Evolutionary conservation across 2,329 filamentous ascomycete genomes (phyloP).

Genomic region (Pezicula radicicola): DNA sequence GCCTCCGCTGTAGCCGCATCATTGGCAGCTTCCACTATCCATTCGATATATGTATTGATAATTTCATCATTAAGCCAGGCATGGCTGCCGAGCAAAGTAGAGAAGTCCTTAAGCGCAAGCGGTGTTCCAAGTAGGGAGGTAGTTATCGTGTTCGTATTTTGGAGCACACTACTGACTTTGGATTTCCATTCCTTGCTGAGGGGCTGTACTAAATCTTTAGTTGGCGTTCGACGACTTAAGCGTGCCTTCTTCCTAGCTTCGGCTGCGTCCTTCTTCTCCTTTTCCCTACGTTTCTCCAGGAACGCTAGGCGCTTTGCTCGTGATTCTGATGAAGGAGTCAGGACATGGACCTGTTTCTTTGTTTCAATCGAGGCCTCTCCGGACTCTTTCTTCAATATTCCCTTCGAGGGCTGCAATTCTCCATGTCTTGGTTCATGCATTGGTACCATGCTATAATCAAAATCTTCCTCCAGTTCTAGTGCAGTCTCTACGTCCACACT

Average conservation of each 20-base stretch:
- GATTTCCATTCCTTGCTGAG: constrained; percentile 36
- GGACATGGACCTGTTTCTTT: neutral
- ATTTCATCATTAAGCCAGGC: constrained; percentile 77
- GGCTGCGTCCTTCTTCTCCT: constrained; percentile 12
- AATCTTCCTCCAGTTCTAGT: too few relatives aligned
- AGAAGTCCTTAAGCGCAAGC: constrained; percentile 57
- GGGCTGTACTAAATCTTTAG: constrained; percentile 18
- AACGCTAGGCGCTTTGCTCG: constrained; percentile 6
- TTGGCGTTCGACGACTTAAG: constrained; percentile 18
- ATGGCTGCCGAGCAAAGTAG: constrained; percentile 51
- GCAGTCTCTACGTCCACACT: too few relatives aligned
- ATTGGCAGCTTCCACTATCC: constrained; percentile 59
- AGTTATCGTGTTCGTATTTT: constrained; percentile 32
- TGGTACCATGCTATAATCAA: too few relatives aligned
- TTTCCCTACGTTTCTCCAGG: constrained; percentile 8
- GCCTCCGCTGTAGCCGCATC: constrained; percentile 44
- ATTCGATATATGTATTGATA: constrained; percentile 63
- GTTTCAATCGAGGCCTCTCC: constrained; percentile 1
- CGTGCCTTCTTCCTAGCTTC: constrained; percentile 20
- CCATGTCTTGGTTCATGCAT: neutral
- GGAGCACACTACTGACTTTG: constrained; percentile 33
- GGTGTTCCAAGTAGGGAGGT: constrained; percentile 47
- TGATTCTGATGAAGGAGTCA: constrained; percentile 5
- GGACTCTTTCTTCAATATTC: neutral
- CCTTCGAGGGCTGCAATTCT: neutral